Conservation (phyloP, 768 basidiomycete species). For the Cystobasidiopsis lactophilus region DNA sequence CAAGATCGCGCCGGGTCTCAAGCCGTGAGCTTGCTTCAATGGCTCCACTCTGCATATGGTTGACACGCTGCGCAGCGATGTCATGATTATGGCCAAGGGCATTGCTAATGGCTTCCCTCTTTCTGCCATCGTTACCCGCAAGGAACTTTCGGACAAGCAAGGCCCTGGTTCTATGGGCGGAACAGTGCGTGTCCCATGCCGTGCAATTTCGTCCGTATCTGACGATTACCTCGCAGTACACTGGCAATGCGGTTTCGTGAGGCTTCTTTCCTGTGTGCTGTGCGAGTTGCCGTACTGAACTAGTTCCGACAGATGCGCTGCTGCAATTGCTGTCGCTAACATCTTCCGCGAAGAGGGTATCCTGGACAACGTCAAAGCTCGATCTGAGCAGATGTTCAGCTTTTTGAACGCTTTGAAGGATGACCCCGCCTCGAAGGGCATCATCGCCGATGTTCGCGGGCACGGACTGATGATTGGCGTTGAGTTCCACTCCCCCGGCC, state of each 20-base stretch:
- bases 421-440: slow-evolving; percentile 33
- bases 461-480: slow-evolving; percentile 71
- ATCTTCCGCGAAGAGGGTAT: slow-evolving; percentile 60
- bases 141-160: slow-evolving; percentile 57
- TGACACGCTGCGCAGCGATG: too few relatives aligned
- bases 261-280: too few relatives aligned
- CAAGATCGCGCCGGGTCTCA: slow-evolving; percentile 43
- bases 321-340: slow-evolving; percentile 59
- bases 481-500: slow-evolving; percentile 29
- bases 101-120: slow-evolving; percentile 52
- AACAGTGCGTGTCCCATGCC: background rate
- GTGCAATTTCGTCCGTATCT: background rate
- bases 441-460: slow-evolving; percentile 71
- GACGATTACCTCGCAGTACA: slow-evolving; percentile 17
- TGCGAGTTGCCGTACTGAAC: slow-evolving; percentile 86
- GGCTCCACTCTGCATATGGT: too few relatives aligned
- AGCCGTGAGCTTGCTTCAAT: too few relatives aligned
- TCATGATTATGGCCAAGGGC: slow-evolving; percentile 73
- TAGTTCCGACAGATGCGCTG: slow-evolving; percentile 78
- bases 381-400: slow-evolving; percentile 45
- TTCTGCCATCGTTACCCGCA: slow-evolving; percentile 57
- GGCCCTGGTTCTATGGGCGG: slow-evolving; percentile 55
- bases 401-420: slow-evolving; percentile 37
- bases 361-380: slow-evolving; percentile 49
- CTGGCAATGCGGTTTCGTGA: slow-evolving; percentile 30